Percentiles rank a stretch among this genome's conserved stretches.
Conservation (phyloP, 768 basidiomycete species). For the Filobasidium wieringae region DNA sequence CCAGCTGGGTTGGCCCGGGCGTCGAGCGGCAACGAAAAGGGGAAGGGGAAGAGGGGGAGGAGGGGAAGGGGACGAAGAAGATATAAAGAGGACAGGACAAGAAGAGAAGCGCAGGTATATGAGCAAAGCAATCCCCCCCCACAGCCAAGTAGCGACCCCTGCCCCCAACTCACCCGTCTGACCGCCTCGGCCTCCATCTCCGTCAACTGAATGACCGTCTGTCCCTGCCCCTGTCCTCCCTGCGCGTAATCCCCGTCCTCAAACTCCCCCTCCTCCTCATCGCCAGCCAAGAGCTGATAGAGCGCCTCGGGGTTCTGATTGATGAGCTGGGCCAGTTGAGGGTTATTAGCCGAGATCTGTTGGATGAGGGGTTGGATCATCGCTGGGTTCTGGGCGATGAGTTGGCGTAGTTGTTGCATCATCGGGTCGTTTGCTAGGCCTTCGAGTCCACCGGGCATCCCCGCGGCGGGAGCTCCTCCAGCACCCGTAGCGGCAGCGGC, state of each 20-base stretch:
- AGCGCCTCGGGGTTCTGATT: slow-evolving; percentile 62
- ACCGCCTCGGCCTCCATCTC: slow-evolving; percentile 81
- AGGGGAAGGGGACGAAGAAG: not conserved
- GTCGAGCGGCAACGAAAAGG: slow-evolving; percentile 1
- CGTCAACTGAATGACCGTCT: slow-evolving; percentile 62
- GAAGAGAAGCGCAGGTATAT: not conserved
- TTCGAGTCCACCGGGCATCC: slow-evolving; percentile 33
- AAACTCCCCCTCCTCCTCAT: slow-evolving; percentile 37
- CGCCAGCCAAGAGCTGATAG: slow-evolving; percentile 50
- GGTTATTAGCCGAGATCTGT: slow-evolving; percentile 64
- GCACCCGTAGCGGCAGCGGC: slow-evolving; percentile 18
- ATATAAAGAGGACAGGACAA: not conserved
- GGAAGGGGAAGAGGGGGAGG: not conserved
- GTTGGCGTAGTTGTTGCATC: slow-evolving; percentile 59
- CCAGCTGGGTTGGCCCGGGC: slow-evolving; percentile 48
- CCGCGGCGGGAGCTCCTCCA: slow-evolving; percentile 37
- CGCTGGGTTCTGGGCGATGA: slow-evolving; percentile 65
- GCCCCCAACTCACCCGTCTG: slow-evolving; percentile 58
- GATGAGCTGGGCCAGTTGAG: slow-evolving; percentile 57
- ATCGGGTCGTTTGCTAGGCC: slow-evolving; percentile 48
- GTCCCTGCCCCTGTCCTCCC: slow-evolving; percentile 31
- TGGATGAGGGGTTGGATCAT: slow-evolving; percentile 69
- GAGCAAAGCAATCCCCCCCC: too few species aligned
- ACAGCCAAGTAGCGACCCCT: not conserved
- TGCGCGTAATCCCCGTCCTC: slow-evolving; percentile 32